phyloP scores from a whole-genome alignment of 1,284 basidiomycete genomes.

The Marasmius oreades region DNA sequence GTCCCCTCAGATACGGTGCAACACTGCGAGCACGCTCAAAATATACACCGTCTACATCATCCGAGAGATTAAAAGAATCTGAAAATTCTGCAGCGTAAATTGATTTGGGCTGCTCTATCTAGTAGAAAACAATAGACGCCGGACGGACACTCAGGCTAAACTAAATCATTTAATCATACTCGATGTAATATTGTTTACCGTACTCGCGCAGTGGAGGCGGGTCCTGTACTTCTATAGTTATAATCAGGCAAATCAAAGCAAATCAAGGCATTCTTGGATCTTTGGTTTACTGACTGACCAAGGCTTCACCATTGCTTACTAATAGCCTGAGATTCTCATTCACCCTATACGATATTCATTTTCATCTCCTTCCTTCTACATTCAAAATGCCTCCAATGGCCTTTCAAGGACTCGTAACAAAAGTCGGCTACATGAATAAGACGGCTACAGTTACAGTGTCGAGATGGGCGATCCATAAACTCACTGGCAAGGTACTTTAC shows the following conservation, averaged over 20 bases:
- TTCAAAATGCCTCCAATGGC: conserved; percentile 70
- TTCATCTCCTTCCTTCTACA: neutral
- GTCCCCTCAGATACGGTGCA: conserved; percentile 38
- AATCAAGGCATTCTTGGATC: too few species aligned
- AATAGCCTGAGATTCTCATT: neutral
- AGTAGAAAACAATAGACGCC: too few species aligned
- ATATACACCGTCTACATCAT: conserved; percentile 30
- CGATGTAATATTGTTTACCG: too few species aligned
- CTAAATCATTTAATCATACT: too few species aligned
- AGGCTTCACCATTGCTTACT: too few species aligned
- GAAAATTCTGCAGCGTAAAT: conserved; percentile 4
- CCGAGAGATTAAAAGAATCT: conserved; percentile 3
- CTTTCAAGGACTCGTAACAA: conserved; percentile 69
- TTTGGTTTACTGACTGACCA: too few species aligned
- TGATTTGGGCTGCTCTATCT: too few species aligned
- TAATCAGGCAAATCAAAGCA: too few species aligned
- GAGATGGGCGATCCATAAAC: conserved; percentile 60
- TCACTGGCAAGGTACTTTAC: conserved; percentile 64
- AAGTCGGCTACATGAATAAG: conserved; percentile 77
- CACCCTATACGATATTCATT: neutral
- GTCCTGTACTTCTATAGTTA: too few species aligned
- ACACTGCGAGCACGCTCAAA: conserved; percentile 39
- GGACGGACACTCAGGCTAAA: too few species aligned
- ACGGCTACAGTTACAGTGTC: conserved; percentile 79
- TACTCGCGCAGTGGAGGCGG: too few species aligned